Evolutionary conservation across 371 early-diverging fungal genomes (phyloP), one percentile per base, ranked within the genome.

Genomic region (Umbelopsis sp.): DNA sequence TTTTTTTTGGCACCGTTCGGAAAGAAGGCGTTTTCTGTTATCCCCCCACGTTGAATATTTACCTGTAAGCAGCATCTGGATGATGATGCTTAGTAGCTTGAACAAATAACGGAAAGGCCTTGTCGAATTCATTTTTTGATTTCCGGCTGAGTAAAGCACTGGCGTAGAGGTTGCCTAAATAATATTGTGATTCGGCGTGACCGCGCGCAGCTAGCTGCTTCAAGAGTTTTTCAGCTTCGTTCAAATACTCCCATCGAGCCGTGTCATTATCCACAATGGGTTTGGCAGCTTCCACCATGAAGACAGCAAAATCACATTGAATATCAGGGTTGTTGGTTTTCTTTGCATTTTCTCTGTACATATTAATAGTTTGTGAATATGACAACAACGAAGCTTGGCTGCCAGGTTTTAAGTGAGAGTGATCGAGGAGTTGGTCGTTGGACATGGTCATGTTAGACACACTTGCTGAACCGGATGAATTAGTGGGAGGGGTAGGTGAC

Each of bases 291-390:
- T 87, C 87, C 0, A 92, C 86, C 84, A 92, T 86, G 50, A 89
- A 90, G n/a, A 87, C 88, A 18, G 93, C 94, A 78, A 95, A 93
- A 72, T 92, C 93, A 57, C 93, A 87, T 73, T 92, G 94, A 44
- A 91, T 85, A 51, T 87, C 88, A 1, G 93, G 93, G 65, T 91
- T 93, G 50, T 91, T 91, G 46, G 92, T 91, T 77, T 90, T 89
- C 77, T 92, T 93, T 14, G 86, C 83, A 65, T 87, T 76, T 68
- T 91, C 89, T 35, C 91, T 79, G 71, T 91, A 91, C 76, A 86
- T 71, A 68, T 88, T 88, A 32, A 93, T 72, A 4, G 89, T 86
- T 66, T 92, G 90, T 12, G 86, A 80, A 67, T 90, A 86, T 3
- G 92, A 86, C 50, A 91, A 72, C 14, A 90, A 70, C 1, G 90